phyloP scores from a whole-genome alignment of 352 stramenopile species.

The Phytopythium sindhum region DNA sequence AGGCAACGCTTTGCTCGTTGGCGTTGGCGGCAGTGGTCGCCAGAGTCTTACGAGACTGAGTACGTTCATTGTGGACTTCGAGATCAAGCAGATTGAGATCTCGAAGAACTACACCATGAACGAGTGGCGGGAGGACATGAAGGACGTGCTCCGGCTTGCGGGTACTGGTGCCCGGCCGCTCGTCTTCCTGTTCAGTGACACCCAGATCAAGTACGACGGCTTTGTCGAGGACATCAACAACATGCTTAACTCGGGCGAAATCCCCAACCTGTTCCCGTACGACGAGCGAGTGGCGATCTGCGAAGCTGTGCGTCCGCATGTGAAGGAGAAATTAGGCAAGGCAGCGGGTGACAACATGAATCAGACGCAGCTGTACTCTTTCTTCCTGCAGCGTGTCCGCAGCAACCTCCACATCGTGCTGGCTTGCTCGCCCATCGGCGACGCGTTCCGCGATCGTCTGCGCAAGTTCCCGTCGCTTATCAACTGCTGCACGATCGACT shows the following conservation, averaged over 20 bases:
- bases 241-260: constrained; percentile 94
- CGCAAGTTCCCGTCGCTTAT: constrained; percentile 95
- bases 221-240: constrained; percentile 97
- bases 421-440: constrained; percentile 93
- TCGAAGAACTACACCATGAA: constrained; percentile 93
- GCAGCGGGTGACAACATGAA: constrained; percentile 89
- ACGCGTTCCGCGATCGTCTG: constrained; percentile 92
- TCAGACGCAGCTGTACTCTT: constrained; percentile 87
- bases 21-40: constrained; percentile 90
- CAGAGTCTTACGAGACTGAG: constrained; percentile 92
- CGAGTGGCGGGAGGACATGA: constrained; percentile 95
- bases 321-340: constrained; percentile 91
- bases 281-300: constrained; percentile 91
- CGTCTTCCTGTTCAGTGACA: constrained; percentile 94
- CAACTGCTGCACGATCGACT: constrained; percentile 98
- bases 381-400: constrained; percentile 91
- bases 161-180: constrained; percentile 84
- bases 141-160: constrained; percentile 87
- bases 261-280: constrained; percentile 94
- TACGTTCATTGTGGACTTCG: constrained; percentile 92
- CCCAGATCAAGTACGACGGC: constrained; percentile 95
- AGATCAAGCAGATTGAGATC: constrained; percentile 94
- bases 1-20: constrained; percentile 91
- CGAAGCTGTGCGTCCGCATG: constrained; percentile 87
- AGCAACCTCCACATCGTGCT: constrained; percentile 94